A percentile compares a stretch with the other conserved stretches of the same genome.
phyloP scores from a whole-genome alignment of 2,329 filamentous ascomycete species.

The Harringtonia lauricola region DNA sequence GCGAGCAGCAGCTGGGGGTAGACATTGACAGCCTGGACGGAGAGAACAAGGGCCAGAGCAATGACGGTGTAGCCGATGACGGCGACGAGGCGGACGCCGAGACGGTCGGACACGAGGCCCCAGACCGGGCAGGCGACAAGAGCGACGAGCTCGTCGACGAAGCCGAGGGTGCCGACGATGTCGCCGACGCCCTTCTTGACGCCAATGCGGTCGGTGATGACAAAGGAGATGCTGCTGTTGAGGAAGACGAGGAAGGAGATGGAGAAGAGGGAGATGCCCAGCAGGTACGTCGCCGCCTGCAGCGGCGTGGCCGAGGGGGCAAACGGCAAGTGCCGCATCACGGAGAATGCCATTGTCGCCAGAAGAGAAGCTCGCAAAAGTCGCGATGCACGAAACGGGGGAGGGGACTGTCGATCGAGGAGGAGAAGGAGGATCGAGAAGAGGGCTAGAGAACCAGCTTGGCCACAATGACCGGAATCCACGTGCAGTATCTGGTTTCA shows the following conservation, averaged over 20 bases:
- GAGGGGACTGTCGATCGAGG: no score
- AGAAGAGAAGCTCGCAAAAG: no score
- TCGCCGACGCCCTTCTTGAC: constrained; percentile 63
- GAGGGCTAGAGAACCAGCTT: no score
- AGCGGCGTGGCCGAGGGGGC: constrained; percentile 45
- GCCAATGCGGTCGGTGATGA: constrained; percentile 73
- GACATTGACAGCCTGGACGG: constrained; percentile 77
- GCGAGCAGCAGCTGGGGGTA: constrained; percentile 83
- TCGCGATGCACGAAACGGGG: no score
- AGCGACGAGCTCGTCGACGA: constrained; percentile 74
- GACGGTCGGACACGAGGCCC: constrained; percentile 66
- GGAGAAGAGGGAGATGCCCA: constrained; percentile 74
- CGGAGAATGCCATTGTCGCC: constrained; percentile 5
- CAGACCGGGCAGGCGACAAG: constrained; percentile 70
- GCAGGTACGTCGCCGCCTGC: constrained; percentile 64
- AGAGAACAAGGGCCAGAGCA: constrained; percentile 61
- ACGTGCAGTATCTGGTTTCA: no score
- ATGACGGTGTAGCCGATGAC: constrained; percentile 76
- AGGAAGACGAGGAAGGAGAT: constrained; percentile 87
- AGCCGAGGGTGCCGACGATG: constrained; percentile 74
- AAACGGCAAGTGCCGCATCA: constrained; percentile 44
- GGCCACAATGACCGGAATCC: no score
- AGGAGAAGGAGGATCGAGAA: no score
- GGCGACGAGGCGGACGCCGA: constrained; percentile 62
- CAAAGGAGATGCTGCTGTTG: constrained; percentile 74